A percentile compares a stretch with the other conserved stretches of the same genome.
Conservation (phyloP, 2,329 filamentous ascomycete species). For the Simplicillium aogashimaense region DNA sequence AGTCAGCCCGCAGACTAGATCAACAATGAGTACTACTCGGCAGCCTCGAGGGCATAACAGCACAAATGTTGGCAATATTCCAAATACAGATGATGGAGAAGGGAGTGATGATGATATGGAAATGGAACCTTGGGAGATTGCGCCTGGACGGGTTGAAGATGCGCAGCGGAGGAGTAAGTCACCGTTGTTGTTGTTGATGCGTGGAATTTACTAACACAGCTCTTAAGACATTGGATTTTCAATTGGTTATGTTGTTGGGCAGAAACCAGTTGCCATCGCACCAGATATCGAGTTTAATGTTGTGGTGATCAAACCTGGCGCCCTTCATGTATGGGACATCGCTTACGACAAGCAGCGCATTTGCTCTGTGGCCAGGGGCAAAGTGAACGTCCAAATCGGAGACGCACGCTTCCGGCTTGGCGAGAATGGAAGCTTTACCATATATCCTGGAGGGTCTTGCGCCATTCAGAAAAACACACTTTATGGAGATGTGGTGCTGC, state of each 20-base stretch:
- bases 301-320: slow-evolving; percentile 27
- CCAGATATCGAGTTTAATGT: slow-evolving; percentile 30
- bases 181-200: background rate
- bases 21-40: too few relatives aligned
- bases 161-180: slow-evolving; percentile 23
- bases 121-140: slow-evolving; percentile 35
- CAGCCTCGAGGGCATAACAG: background rate
- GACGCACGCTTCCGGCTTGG: slow-evolving; percentile 29
- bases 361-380: slow-evolving; percentile 30
- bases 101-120: slow-evolving; percentile 12
- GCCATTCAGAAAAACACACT: slow-evolving; percentile 27
- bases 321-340: slow-evolving; percentile 17
- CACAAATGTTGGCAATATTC: background rate
- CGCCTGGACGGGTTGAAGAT: slow-evolving; percentile 28
- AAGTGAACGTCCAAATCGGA: slow-evolving; percentile 26
- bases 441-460: slow-evolving; percentile 26
- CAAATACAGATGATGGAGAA: background rate
- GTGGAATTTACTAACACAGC: background rate
- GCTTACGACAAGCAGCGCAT: slow-evolving; percentile 22
- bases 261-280: slow-evolving; percentile 23
- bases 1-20: too few relatives aligned
- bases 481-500: slow-evolving; percentile 33
- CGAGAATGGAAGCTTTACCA: slow-evolving; percentile 31
- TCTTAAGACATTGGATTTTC: slow-evolving; percentile 32
- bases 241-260: slow-evolving; percentile 27